Base-by-base conservation (phyloP, 257 asterid species). In the Solanum infundibuliforme region DNA sequence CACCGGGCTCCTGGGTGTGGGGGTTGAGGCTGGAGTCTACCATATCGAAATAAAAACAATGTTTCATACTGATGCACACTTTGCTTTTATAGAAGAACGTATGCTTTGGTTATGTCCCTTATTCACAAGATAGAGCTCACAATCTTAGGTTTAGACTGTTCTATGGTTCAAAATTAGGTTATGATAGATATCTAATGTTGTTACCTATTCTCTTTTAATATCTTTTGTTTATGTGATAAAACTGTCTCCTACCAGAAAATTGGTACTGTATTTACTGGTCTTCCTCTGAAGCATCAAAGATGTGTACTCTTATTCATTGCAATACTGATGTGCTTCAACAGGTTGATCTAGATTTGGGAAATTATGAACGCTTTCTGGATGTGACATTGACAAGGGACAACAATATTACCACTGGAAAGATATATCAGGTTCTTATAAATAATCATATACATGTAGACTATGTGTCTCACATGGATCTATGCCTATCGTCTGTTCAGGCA, bases 291-390 rank as follows among this genome's bases (percentile, higher is more conserved):
- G 68, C 69, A 27, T 81, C 85, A 81, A 81, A 81, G 85, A 48
- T 18, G 83, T 76, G 35, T 81, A 29, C 41, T 81, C 20, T 81
- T 46, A 46, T 48, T 81, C 21, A 5, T 18, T 81, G 16, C 85
- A 29, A 48, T 48, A 81, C 27, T 81, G 18, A 48, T 81, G 85
- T 81, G 85, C 85, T 88, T 89, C 83, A 72, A 91, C 88, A 97
- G 99, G 98, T 97, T 88, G 99, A 97, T 92, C 98, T 97, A 73
- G 99, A 97, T 90, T 94, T 97, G 87, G 99, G 99, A 69, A 97
- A 97, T 89, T 97, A 97, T 71, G 99, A 96, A 88, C 92, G 99
- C 27, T 96, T 97, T 90, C 90, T 97, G 93, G 99, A 97, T 88
- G 93, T 97, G 90, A 96, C 96, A 16, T 96, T 97, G 84, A 97